Evolutionary conservation across 495 filamentous ascomycete genomes (phyloP), one percentile per base, ranked within the genome.

Genomic region (Talaromyces stipitatus): DNA sequence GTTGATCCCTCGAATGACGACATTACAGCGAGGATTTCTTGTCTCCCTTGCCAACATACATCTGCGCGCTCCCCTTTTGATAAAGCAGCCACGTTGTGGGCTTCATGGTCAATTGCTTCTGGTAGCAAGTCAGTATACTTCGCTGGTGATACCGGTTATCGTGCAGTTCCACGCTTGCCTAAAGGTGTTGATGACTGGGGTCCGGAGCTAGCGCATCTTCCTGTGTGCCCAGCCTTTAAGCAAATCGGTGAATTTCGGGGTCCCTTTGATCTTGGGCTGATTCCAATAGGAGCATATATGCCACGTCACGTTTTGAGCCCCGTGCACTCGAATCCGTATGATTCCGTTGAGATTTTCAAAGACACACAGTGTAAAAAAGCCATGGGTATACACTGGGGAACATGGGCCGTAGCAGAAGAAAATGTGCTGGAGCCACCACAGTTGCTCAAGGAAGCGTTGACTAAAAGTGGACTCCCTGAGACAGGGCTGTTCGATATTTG

Each of bases 311-410:
- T 92, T 32, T 86, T 87, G 75, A 88, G 84, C 55, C 71, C 84
- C 36, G 85, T 95, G 78, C 94, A 98, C 69, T 89, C 88, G 7
- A 88, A 95, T 70, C 94, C 94, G 1, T 87, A 82, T 57, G 94
- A 98, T 66, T 79, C 84, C 0, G 92, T 96, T 50, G 86, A 91
- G 58, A 98, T 98, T 59, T 96, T 96, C 74, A 69, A 74, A 30
- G 94, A 97, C 60, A 96, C 90, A 16, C 82, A 82, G 59, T 98
- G 94, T 73, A 79, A 84, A 66, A 77, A 74, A 46, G 92, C 92
- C 16, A 80, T 97, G 75, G 92, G 80, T 12, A 96, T 97, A 59
- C 92, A 97, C 64, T 97, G 92, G 92, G 92, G 84, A 23, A 91
- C 91, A 0, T 97, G 92, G 91, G 86, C 90, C 7, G 68, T 97